Percentiles rank a stretch among this genome's conserved stretches.
Evolutionary conservation across 495 filamentous ascomycete genomes (phyloP).

Genomic region (Tuber brumale): DNA sequence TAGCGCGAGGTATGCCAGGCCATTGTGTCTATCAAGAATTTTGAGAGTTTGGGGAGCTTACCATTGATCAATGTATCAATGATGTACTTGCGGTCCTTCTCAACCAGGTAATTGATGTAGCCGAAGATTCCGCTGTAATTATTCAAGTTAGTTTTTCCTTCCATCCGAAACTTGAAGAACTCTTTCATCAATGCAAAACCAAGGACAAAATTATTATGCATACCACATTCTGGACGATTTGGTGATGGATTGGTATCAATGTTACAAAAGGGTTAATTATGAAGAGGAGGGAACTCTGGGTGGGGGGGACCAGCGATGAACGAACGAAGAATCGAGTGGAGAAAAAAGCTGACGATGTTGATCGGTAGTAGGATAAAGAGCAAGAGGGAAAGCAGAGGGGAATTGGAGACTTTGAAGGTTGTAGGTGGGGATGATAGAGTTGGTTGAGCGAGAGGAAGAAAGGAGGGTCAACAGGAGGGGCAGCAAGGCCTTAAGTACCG

Average conservation of each 20-base stretch:
- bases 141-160: conserved; percentile 18
- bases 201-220: conserved; percentile 8
- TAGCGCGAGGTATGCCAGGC: background rate
- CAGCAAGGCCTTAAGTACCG: conserved; percentile 37
- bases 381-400: conserved; percentile 18
- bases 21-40: background rate
- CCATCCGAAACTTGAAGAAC: conserved; percentile 5
- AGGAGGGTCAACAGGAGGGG: conserved; percentile 37
- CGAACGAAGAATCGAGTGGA: conserved; percentile 1
- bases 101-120: conserved; percentile 87
- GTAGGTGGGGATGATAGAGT: conserved; percentile 29
- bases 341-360: conserved; percentile 15
- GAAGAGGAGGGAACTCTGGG: background rate
- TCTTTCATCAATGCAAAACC: conserved; percentile 10
- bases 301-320: conserved; percentile 11
- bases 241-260: conserved; percentile 5
- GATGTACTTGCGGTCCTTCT: conserved; percentile 93
- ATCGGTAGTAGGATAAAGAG: conserved; percentile 13
- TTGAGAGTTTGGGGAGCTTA: conserved; percentile 44
- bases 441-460: conserved; percentile 38
- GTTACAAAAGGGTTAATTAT: background rate
- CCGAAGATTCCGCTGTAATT: conserved; percentile 87
- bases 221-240: conserved; percentile 8
- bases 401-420: conserved; percentile 17
- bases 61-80: conserved; percentile 94